Conservation (phyloP, 2,329 filamentous ascomycete genomes). For the Xylaria sp. region DNA sequence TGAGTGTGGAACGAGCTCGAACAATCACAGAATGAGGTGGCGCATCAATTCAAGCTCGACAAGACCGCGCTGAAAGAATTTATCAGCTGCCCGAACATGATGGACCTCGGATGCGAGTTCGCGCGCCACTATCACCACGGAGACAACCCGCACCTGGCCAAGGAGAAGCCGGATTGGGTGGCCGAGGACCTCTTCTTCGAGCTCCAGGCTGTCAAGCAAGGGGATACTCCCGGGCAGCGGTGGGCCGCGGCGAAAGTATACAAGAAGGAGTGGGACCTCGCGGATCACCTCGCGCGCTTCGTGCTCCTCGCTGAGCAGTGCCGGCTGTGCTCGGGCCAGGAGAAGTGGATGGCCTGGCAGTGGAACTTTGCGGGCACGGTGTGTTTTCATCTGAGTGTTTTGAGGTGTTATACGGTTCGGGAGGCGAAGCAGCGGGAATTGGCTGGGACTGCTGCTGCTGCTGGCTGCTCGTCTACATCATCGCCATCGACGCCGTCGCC, state of each 20-base stretch:
- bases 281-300: constrained; percentile 38
- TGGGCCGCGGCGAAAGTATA: constrained; percentile 31
- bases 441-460: constrained; percentile 7
- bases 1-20: constrained; percentile 35
- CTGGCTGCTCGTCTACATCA: too few relatives aligned
- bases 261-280: constrained; percentile 35
- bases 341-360: constrained; percentile 33
- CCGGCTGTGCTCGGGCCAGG: constrained; percentile 30
- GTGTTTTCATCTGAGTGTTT: constrained; percentile 35
- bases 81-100: constrained; percentile 34
- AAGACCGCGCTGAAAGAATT: constrained; percentile 37
- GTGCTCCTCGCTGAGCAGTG: constrained; percentile 35
- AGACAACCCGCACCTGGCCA: too few relatives aligned
- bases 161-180: constrained; percentile 32
- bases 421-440: constrained; percentile 34
- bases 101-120: constrained; percentile 37
- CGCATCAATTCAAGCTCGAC: constrained; percentile 30
- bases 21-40: constrained; percentile 30
- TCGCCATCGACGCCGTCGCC: not conserved
- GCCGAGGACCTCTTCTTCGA: constrained; percentile 40
- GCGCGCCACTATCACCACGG: constrained; percentile 28
- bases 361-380: constrained; percentile 29
- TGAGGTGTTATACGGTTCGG: constrained; percentile 35
- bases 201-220: constrained; percentile 38
- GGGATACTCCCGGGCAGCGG: constrained; percentile 25